Evolutionary conservation across 176 grass and related monocot genomes (phyloP).

Genomic region (Hyparrhenia diplandra): DNA sequence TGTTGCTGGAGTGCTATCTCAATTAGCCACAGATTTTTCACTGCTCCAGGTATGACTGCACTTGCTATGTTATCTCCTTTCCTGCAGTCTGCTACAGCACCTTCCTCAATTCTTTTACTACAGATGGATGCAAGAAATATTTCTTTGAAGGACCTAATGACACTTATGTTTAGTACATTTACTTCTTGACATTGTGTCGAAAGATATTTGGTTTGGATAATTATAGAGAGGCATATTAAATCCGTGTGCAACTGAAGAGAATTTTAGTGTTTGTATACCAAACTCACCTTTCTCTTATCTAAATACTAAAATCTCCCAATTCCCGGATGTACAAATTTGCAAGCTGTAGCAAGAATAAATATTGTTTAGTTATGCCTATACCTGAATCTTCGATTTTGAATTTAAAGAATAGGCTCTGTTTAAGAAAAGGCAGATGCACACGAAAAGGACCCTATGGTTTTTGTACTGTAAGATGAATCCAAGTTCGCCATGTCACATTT

Average conservation of each 20-base stretch:
- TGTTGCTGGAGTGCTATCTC: constrained; percentile 79
- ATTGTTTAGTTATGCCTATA: background rate
- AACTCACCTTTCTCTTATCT: background rate
- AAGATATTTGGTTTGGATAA: background rate
- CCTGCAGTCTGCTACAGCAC: background rate
- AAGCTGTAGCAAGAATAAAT: background rate
- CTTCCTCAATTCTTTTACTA: background rate
- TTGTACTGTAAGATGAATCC: background rate
- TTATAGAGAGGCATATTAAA: background rate
- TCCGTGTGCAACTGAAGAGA: background rate
- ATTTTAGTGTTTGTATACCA: background rate
- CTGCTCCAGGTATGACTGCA: constrained; percentile 64
- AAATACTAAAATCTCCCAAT: background rate
- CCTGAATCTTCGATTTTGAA: background rate
- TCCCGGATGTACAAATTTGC: background rate
- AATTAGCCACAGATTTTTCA: constrained; percentile 62
- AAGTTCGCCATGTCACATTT: background rate
- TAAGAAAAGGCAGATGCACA: background rate
- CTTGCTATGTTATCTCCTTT: constrained; percentile 6
- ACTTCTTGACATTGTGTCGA: background rate
- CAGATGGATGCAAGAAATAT: constrained; percentile 1
- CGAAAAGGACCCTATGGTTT: background rate
- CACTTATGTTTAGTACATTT: constrained; percentile 6
- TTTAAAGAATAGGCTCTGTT: background rate
- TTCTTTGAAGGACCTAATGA: background rate